Conservation (phyloP, 2,329 filamentous ascomycete species). For the Ambrosiella beaveri region DNA sequence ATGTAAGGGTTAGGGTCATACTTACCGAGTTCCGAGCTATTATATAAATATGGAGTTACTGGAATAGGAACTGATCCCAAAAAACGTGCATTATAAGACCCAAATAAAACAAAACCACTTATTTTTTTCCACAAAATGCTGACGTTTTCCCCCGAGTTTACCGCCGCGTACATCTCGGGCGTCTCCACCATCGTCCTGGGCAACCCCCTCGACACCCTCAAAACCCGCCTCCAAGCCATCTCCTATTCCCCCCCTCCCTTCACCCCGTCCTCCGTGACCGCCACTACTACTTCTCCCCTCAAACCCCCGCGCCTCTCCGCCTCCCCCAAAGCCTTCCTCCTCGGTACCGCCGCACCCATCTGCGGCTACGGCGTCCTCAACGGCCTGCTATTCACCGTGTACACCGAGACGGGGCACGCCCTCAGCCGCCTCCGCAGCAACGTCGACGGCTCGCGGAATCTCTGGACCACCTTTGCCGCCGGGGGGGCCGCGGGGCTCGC, state of each 20-base stretch:
- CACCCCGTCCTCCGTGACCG: not conserved
- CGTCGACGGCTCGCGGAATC: not conserved
- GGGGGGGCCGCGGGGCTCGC: conserved; percentile 66
- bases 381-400: conserved; percentile 74
- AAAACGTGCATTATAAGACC: no score
- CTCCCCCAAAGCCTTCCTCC: conserved; percentile 23
- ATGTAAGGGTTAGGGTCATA: no score
- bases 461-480: conserved; percentile 31
- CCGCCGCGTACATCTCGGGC: conserved; percentile 80
- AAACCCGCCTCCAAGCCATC: conserved; percentile 44
- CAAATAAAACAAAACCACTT: not conserved
- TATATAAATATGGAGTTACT: no score
- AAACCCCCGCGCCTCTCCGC: conserved; percentile 11
- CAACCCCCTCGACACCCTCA: conserved; percentile 60
- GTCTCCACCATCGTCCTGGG: conserved; percentile 74
- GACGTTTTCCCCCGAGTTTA: conserved; percentile 67
- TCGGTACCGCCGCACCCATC: conserved; percentile 68
- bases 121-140: not conserved
- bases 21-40: no score
- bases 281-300: conserved; percentile 7
- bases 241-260: conserved; percentile 6
- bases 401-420: conserved; percentile 62
- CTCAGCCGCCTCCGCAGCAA: conserved; percentile 26
- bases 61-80: no score
- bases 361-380: conserved; percentile 84